Evolutionary conservation across 2,329 filamentous ascomycete species (phyloP).

Genomic region (Lizonia empirigonia): DNA sequence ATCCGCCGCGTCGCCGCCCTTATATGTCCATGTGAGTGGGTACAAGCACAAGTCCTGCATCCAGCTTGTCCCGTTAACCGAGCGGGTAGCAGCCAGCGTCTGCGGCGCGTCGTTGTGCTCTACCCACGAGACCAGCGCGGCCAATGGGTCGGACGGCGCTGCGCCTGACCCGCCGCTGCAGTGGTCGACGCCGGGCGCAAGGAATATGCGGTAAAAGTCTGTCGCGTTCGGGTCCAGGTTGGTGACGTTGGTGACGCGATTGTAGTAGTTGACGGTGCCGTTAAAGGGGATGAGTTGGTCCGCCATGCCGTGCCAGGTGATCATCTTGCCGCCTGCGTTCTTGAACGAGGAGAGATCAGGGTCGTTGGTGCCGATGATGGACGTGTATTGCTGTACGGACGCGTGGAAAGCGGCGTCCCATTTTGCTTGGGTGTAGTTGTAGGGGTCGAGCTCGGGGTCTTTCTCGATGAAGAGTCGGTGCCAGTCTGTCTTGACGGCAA

Average conservation of each 20-base stretch:
- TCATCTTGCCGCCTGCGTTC: constrained; percentile 27
- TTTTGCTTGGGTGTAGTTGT: background rate
- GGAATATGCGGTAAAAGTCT: constrained; percentile 31
- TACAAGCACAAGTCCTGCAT: constrained; percentile 20
- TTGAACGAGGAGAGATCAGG: constrained; percentile 29
- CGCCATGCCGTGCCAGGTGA: constrained; percentile 31
- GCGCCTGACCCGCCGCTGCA: constrained; percentile 25
- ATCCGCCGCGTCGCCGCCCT: constrained; percentile 10
- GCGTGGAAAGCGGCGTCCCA: constrained; percentile 13
- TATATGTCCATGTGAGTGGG: constrained; percentile 18
- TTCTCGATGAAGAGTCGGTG: constrained; percentile 21
- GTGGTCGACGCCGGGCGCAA: constrained; percentile 27
- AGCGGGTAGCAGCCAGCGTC: constrained; percentile 16
- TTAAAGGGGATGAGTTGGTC: constrained; percentile 20
- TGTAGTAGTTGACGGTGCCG: constrained; percentile 22
- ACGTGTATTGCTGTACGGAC: constrained; percentile 19
- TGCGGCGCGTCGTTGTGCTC: constrained; percentile 25
- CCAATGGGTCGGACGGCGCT: constrained; percentile 40
- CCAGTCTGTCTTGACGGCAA: constrained; percentile 11
- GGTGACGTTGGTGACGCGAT: constrained; percentile 16
- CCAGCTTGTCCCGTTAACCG: constrained; percentile 11
- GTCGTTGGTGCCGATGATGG: constrained; percentile 19
- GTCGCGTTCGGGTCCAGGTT: constrained; percentile 16
- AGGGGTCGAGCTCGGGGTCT: constrained; percentile 13
- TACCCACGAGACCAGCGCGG: constrained; percentile 29